Evolutionary conservation across 805 yeast species (phyloP).

Genomic region (Saccharomyces mikatae): DNA sequence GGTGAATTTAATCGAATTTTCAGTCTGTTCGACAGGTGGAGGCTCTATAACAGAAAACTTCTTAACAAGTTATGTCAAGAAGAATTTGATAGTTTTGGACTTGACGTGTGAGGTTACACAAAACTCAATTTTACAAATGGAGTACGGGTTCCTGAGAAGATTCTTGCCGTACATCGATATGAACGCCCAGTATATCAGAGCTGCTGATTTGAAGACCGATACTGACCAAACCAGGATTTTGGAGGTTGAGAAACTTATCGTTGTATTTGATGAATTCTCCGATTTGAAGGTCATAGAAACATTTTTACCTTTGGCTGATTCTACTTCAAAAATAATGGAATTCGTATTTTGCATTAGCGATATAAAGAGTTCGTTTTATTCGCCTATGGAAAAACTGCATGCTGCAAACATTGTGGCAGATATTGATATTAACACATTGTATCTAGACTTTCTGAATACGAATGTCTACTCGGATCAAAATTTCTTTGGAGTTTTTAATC

Average conservation of each 20-base stretch:
- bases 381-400: not conserved
- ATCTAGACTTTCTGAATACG: constrained; percentile 1
- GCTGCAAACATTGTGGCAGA: not conserved
- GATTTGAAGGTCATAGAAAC: not conserved
- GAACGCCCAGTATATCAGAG: not conserved
- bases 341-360: not conserved
- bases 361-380: not conserved
- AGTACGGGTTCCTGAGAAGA: not conserved
- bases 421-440: not conserved
- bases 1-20: not conserved
- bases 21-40: not conserved
- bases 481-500: constrained; percentile 13
- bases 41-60: not conserved
- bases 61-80: not conserved
- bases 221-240: not conserved
- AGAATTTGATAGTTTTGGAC: not conserved
- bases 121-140: not conserved
- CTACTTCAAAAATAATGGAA: not conserved
- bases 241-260: not conserved
- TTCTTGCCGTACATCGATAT: not conserved
- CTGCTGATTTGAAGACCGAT: not conserved
- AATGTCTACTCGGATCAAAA: constrained; percentile 1
- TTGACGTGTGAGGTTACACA: not conserved
- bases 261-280: not conserved
- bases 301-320: not conserved